These are phyloP conservation scores for Sonneratia caseolaris DNA, from an alignment of 345 rosid species.

Conservation along the genomic window DNA sequence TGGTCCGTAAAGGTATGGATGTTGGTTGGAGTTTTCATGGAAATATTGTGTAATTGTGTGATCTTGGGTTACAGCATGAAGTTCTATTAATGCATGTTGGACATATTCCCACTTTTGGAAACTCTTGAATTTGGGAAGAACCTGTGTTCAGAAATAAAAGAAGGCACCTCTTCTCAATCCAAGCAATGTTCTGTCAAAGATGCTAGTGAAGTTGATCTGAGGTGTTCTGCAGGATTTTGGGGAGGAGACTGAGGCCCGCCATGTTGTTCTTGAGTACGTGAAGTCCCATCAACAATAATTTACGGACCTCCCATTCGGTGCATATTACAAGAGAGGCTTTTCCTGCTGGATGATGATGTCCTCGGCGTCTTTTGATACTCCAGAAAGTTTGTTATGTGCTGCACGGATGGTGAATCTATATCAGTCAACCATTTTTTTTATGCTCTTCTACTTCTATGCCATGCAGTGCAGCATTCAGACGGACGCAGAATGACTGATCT, in stretches of 20 bases:
- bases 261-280: constrained; percentile 37
- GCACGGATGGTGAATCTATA: too few relatives aligned
- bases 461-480: too few relatives aligned
- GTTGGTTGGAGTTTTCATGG: neutral
- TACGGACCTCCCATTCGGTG: neutral
- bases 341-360: neutral
- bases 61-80: neutral
- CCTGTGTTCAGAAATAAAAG: neutral
- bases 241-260: constrained; percentile 47
- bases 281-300: constrained; percentile 23
- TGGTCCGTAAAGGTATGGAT: constrained; percentile 58
- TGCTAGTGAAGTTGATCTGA: neutral
- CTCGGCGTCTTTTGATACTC: neutral
- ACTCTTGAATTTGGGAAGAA: neutral
- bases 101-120: neutral
- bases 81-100: neutral
- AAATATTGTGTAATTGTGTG: neutral
- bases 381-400: neutral
- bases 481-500: too few relatives aligned
- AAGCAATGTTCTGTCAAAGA: too few relatives aligned
- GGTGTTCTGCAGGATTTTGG: constrained; percentile 46
- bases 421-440: too few relatives aligned
- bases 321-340: neutral
- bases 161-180: neutral
- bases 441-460: too few relatives aligned